Conservation (phyloP, 139 green algal species). For the Haematococcus sp. region DNA sequence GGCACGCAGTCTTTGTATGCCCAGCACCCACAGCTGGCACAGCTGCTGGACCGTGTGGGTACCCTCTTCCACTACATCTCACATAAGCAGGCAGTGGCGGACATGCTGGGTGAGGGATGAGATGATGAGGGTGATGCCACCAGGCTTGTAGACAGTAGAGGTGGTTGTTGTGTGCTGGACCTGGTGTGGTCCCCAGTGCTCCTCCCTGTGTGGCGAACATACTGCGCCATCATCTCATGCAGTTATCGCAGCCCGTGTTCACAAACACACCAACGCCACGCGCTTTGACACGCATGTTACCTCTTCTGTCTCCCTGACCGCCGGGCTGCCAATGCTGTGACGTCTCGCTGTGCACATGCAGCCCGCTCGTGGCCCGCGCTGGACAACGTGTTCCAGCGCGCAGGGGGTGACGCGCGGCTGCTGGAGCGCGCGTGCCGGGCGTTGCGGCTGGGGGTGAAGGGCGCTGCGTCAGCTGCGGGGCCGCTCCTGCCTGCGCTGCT, state of each 20-base stretch:
- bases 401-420: conserved; percentile 9
- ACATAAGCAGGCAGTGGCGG: conserved; percentile 35
- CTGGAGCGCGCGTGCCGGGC: conserved; percentile 43
- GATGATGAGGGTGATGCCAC: neutral
- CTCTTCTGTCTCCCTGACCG: too few relatives aligned
- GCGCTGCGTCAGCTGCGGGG: conserved; percentile 36
- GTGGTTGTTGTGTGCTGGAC: too few relatives aligned
- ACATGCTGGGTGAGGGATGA: conserved; percentile 36
- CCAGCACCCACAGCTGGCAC: conserved; percentile 22
- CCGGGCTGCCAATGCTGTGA: too few relatives aligned
- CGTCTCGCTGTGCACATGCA: too few relatives aligned
- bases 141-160: too few relatives aligned
- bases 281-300: too few relatives aligned
- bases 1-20: neutral
- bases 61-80: conserved; percentile 33
- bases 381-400: conserved; percentile 23
- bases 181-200: neutral
- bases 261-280: too few relatives aligned
- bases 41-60: conserved; percentile 48
- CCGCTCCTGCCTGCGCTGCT: conserved; percentile 56
- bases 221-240: too few relatives aligned
- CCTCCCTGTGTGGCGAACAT: too few relatives aligned
- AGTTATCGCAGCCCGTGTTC: too few relatives aligned
- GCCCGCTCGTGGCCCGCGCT: conserved; percentile 54
- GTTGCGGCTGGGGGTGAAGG: conserved; percentile 62